Conservation (phyloP, 345 rosid genomes). For the Hypericum perforatum region DNA sequence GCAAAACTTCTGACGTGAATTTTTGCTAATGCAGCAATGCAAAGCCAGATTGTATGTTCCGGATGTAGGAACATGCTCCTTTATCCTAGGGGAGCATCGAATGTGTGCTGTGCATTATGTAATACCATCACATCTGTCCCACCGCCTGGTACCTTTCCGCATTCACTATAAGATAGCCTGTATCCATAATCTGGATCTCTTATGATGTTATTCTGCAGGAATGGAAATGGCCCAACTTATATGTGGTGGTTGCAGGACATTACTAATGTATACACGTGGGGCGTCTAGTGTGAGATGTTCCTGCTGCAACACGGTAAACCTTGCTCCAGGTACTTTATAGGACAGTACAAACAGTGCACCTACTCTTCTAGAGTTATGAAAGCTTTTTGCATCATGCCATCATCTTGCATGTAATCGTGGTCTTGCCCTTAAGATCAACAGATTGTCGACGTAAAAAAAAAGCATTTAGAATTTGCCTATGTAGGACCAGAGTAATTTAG, state of each 20-base stretch:
- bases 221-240: slow-evolving; percentile 82
- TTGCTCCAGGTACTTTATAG: slow-evolving; percentile 46
- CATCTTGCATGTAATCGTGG: too few species aligned
- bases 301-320: slow-evolving; percentile 79
- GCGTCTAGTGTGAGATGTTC: slow-evolving; percentile 93
- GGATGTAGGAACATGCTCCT: slow-evolving; percentile 78
- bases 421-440: too few species aligned
- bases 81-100: slow-evolving; percentile 89
- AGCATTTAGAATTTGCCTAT: too few species aligned
- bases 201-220: slow-evolving; percentile 23
- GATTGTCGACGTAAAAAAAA: too few species aligned
- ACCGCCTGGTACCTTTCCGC: slow-evolving; percentile 32
- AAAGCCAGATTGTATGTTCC: slow-evolving; percentile 74
- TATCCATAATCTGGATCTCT: too few species aligned
- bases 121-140: slow-evolving; percentile 52
- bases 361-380: too few species aligned
- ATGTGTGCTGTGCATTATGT: slow-evolving; percentile 83
- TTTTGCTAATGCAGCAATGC: slow-evolving; percentile 48
- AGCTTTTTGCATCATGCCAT: too few species aligned
- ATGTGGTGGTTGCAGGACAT: slow-evolving; percentile 87
- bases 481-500: too few species aligned
- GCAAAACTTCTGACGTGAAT: not conserved
- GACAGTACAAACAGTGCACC: too few species aligned
- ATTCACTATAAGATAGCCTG: too few species aligned
- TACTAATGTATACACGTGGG: slow-evolving; percentile 77